phyloP scores from a whole-genome alignment of 2,329 filamentous ascomycete species.

The Aspergillus intermedius region DNA sequence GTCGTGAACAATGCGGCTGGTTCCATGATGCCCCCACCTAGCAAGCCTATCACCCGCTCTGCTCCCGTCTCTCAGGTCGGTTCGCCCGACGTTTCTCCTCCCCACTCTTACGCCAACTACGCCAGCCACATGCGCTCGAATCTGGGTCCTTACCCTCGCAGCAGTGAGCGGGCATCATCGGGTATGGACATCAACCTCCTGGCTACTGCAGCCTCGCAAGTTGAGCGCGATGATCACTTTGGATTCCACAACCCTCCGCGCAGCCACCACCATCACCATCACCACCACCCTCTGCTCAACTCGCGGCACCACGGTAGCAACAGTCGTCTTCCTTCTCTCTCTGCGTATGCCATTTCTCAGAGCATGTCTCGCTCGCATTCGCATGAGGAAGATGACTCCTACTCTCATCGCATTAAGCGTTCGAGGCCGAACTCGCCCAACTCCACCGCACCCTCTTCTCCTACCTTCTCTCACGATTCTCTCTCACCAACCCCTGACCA shows the following conservation, averaged over 20 bases:
- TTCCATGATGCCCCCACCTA: conserved; percentile 73
- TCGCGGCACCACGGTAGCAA: conserved; percentile 39
- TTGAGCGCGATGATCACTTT: conserved; percentile 55
- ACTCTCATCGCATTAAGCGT: conserved; percentile 69
- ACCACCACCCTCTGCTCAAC: conserved; percentile 37
- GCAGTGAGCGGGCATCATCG: conserved; percentile 43
- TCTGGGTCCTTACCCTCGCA: conserved; percentile 49
- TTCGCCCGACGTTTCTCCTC: conserved; percentile 94
- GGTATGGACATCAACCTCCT: conserved; percentile 60
- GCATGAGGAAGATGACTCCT: conserved; percentile 68
- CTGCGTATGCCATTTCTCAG: conserved; percentile 66
- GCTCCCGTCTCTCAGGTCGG: conserved; percentile 78
- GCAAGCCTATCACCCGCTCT: conserved; percentile 75
- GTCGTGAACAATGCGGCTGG: conserved; percentile 34
- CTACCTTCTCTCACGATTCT: conserved; percentile 93
- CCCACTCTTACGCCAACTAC: conserved; percentile 70
- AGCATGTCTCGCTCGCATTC: conserved; percentile 89
- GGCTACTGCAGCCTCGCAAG: conserved; percentile 61
- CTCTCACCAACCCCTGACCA: conserved; percentile 93
- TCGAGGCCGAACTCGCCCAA: conserved; percentile 91
- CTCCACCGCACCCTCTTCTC: conserved; percentile 91
- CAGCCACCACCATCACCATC: conserved; percentile 16
- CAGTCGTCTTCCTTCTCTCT: conserved; percentile 66
- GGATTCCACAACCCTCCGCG: conserved; percentile 36
- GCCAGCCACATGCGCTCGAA: conserved; percentile 53